Evolutionary conservation across 768 basidiomycete species (phyloP).

Genomic region (Lactarius indigo): DNA sequence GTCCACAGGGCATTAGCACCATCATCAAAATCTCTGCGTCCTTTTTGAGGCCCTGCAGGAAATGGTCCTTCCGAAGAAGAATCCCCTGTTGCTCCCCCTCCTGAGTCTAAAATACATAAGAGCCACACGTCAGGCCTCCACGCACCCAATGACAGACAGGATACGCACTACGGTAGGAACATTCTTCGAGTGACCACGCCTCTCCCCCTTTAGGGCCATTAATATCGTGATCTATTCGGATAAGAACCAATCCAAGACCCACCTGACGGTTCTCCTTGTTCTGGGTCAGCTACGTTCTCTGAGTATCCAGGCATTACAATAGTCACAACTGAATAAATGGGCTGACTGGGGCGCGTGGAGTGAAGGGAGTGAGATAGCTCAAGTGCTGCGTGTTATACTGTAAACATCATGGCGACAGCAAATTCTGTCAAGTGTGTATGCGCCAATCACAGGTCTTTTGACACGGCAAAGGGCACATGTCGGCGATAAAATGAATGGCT

Average conservation of each 20-base stretch:
- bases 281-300: background rate
- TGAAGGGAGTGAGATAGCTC: background rate
- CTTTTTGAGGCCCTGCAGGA: background rate
- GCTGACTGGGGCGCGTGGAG: background rate
- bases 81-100: background rate
- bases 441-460: too few relatives aligned
- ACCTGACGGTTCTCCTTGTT: background rate
- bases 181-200: background rate
- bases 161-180: background rate
- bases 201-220: background rate
- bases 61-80: background rate
- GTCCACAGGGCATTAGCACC: slow-evolving; percentile 5
- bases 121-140: background rate
- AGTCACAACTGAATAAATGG: background rate
- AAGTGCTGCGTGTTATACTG: background rate
- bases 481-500: too few relatives aligned
- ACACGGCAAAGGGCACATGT: too few relatives aligned
- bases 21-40: background rate
- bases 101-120: background rate
- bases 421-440: too few relatives aligned
- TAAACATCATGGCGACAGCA: background rate
- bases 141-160: background rate
- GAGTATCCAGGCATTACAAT: background rate
- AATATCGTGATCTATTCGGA: background rate
- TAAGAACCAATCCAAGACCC: background rate